Percentiles rank a stretch among this genome's conserved stretches.
Conservation (phyloP, 768 basidiomycete species). For the Leccinellum rugosiceps region DNA sequence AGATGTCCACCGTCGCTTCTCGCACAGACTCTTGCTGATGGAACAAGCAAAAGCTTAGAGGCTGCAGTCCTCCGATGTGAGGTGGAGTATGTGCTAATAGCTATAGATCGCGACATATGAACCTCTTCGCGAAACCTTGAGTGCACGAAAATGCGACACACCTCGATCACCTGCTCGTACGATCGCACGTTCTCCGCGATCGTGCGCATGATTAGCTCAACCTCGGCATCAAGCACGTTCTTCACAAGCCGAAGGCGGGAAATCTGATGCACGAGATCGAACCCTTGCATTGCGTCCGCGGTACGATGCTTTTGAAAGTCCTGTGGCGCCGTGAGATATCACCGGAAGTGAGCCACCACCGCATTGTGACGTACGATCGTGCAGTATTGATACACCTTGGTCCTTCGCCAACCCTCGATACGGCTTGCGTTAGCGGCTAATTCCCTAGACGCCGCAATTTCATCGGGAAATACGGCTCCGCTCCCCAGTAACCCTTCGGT, state of each 20-base stretch:
- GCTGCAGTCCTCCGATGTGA: constrained; percentile 77
- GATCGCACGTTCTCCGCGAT: constrained; percentile 68
- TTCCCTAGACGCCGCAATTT: constrained; percentile 61
- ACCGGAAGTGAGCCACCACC: background rate
- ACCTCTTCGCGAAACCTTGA: too few relatives aligned
- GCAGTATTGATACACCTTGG: constrained; percentile 73
- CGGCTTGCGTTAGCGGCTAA: constrained; percentile 72
- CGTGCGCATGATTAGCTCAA: constrained; percentile 67
- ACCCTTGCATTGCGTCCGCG: constrained; percentile 63
- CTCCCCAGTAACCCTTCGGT: constrained; percentile 57
- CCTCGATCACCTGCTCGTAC: constrained; percentile 91
- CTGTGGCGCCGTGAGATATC: constrained; percentile 37
- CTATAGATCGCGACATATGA: constrained; percentile 38
- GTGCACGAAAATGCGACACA: constrained; percentile 29
- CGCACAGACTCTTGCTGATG: constrained; percentile 78
- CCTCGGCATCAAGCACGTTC: constrained; percentile 70
- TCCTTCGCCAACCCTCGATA: constrained; percentile 92
- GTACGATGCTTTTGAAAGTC: constrained; percentile 60
- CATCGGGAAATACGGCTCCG: constrained; percentile 78
- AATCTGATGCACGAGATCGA: constrained; percentile 87
- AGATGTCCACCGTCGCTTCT: constrained; percentile 77
- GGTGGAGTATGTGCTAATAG: constrained; percentile 75
- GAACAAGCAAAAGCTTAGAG: constrained; percentile 87
- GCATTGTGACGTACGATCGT: constrained; percentile 51
- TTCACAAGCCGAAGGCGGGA: constrained; percentile 74